These are phyloP conservation scores for Nigrospora oryzae DNA, from an alignment of 2,329 filamentous ascomycete genomes.

Conservation along the genomic window DNA sequence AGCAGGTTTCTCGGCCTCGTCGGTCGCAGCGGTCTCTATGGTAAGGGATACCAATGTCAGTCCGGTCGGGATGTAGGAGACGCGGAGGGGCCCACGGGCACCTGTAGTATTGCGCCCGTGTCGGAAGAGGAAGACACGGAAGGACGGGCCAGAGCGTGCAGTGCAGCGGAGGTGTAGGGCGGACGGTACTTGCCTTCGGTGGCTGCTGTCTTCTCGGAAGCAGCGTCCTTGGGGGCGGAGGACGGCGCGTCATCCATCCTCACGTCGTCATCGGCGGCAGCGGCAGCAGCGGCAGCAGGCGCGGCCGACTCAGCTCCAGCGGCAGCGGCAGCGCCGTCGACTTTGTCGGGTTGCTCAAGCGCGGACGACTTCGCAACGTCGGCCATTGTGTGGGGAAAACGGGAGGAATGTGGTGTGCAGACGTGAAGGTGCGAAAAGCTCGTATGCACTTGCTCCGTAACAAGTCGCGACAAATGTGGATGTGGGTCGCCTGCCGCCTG, in stretches of 20 bases:
- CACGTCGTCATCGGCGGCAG: slow-evolving; percentile 7
- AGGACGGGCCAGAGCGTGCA: background rate
- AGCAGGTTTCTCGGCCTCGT: background rate
- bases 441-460: background rate
- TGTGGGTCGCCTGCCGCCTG: too few species aligned
- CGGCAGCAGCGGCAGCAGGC: slow-evolving; percentile 3
- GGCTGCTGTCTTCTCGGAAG: slow-evolving; percentile 5
- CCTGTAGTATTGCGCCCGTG: too few species aligned
- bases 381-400: background rate
- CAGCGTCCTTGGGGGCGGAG: slow-evolving; percentile 9
- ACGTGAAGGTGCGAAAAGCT: background rate
- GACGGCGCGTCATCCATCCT: slow-evolving; percentile 14
- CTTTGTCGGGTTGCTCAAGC: background rate
- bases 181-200: slow-evolving; percentile 2
- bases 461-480: too few species aligned
- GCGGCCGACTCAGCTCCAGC: slow-evolving; percentile 2
- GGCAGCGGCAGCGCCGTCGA: slow-evolving; percentile 9
- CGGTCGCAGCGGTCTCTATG: background rate
- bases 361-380: background rate
- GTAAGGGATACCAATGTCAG: background rate
- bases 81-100: too few species aligned
- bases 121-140: background rate
- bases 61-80: background rate
- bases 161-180: background rate
- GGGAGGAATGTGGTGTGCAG: background rate